A percentile compares a stretch with the other conserved stretches of the same genome.
phyloP scores from a whole-genome alignment of 2,329 filamentous ascomycete species.

The Sarocladium strictum region DNA sequence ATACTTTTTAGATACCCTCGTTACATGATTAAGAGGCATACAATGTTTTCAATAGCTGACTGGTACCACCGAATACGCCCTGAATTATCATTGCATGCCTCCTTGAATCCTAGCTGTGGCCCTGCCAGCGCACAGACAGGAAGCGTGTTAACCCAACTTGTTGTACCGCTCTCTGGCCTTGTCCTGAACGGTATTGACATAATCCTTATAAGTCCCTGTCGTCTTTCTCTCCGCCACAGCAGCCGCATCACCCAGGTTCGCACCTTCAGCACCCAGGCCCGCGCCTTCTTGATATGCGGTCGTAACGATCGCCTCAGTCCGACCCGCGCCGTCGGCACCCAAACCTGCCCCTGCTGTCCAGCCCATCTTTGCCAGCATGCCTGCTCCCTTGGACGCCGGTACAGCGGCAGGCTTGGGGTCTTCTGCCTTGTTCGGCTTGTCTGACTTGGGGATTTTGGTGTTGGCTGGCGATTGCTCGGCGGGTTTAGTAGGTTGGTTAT shows the following conservation, averaged over 20 bases:
- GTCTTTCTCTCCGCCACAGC: slow-evolving; percentile 58
- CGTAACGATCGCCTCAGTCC: slow-evolving; percentile 58
- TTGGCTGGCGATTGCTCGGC: slow-evolving; percentile 15
- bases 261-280: slow-evolving; percentile 62
- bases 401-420: slow-evolving; percentile 27
- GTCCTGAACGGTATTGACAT: slow-evolving; percentile 59
- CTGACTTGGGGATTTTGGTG: not conserved
- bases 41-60: not conserved
- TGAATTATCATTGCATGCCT: too few relatives aligned
- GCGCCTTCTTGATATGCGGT: slow-evolving; percentile 63
- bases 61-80: too few relatives aligned
- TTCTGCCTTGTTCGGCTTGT: slow-evolving; percentile 15
- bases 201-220: slow-evolving; percentile 53
- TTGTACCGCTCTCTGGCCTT: slow-evolving; percentile 62
- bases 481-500: slow-evolving; percentile 54
- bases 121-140: too few relatives aligned
- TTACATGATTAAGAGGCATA: not conserved
- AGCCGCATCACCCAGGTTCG: slow-evolving; percentile 63
- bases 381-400: slow-evolving; percentile 53
- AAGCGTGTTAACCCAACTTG: slow-evolving; percentile 32
- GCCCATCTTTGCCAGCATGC: slow-evolving; percentile 67
- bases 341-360: slow-evolving; percentile 62
- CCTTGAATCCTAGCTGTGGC: too few relatives aligned
- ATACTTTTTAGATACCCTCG: not conserved
- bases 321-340: slow-evolving; percentile 56